A percentile compares a stretch with the other conserved stretches of the same genome.
Conservation (phyloP, 225 moss, liverwort and hornwort genomes). For the Thuidium tamariscinum region DNA sequence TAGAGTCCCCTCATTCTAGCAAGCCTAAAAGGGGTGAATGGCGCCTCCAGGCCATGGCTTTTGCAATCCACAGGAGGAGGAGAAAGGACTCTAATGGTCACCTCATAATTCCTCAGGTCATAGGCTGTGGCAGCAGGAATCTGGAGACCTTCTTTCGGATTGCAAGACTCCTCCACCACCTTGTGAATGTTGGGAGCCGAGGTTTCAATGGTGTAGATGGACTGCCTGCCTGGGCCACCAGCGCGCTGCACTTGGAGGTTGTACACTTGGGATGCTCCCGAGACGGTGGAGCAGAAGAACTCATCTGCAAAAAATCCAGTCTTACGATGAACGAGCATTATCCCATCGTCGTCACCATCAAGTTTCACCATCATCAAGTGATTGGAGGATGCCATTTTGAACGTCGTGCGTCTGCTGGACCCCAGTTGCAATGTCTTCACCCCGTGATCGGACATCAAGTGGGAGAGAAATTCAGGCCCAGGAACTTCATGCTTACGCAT, state of each 20-base stretch:
- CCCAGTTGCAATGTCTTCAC: neutral
- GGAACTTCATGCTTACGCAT: neutral
- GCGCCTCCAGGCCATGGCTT: no score
- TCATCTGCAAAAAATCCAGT: fast-evolving
- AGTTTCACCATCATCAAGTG: neutral
- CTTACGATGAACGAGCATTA: neutral
- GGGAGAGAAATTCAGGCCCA: neutral
- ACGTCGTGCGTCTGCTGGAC: neutral
- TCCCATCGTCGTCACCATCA: no score
- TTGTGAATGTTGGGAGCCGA: neutral
- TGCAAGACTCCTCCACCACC: neutral
- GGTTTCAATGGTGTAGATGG: neutral
- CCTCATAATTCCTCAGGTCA: neutral
- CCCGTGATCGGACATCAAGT: neutral
- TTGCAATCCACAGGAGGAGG: neutral
- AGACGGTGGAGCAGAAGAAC: neutral
- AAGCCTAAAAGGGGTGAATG: no score
- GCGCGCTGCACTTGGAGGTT: neutral
- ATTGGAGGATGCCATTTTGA: neutral
- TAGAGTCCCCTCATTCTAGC: no score
- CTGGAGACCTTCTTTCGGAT: neutral
- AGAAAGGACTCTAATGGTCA: neutral
- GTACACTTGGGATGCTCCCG: neutral
- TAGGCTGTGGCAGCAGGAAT: neutral
- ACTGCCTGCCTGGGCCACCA: no score